Base-by-base conservation (phyloP, 345 rosid species). In the Rubroshorea leprosula region DNA sequence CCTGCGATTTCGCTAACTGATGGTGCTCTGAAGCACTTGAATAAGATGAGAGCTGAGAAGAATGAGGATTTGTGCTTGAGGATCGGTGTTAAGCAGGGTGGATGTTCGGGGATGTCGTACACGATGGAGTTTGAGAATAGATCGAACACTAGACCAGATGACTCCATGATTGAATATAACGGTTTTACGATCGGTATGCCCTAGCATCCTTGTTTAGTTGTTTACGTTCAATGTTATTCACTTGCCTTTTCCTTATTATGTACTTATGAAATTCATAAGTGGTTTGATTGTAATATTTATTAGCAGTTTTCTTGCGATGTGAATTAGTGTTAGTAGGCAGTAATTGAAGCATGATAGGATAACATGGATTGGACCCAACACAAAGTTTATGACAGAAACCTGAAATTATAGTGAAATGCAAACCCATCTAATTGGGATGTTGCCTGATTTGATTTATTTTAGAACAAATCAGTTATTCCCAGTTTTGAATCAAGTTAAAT, bases 41-140 rank as follows among this genome's bases (percentile, higher is more conserved):
- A 72, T 60, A 86, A 60, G 80, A 92, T 92, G 90, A 86, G 87
- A 68, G 66, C 73, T 17, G 93, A 86, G 19, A 79, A 84, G 7
- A 67, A 63, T 2, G 89, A 81, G 26, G 95, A 92, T 75, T 60
- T 86, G 76, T 92, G 90, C 69, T 80, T 92, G 65, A 84, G 98
- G 65, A 92, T 92, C 35, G 95, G 96, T 62, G 97, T 92, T 18
- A 84, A 77, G 60, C 97, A 92, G 23, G 98, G 98, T 12, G 96
- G 98, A 17, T 92, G 96, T 74, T 89, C 96, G 0, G 98, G 98
- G 69, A 89, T 92, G 98, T 92, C 96, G 18, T 92, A 92, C 67
- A 76, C 93, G 0, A 92, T 90, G 97, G 97, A 92, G 44, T 89
- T 92, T 23, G 97, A 89, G 82, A 79, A 71, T 26, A 70, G 76